These are phyloP conservation scores for Monosporascus ibericus DNA, from an alignment of 2,329 filamentous ascomycete genomes.

Conservation along the genomic window DNA sequence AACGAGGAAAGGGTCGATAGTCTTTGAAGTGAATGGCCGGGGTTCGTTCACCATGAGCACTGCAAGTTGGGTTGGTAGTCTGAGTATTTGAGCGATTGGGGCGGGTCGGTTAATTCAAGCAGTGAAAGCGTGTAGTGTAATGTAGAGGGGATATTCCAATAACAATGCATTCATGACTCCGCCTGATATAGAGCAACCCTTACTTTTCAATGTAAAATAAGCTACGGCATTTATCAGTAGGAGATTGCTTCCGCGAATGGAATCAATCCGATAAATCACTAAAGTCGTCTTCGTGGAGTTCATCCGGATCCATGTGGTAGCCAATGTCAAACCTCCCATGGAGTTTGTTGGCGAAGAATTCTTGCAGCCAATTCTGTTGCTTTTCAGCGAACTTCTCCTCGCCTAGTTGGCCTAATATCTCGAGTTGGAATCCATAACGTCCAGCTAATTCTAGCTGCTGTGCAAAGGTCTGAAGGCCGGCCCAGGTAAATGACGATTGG, in stretches of 20 bases:
- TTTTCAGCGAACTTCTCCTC: conserved; percentile 19
- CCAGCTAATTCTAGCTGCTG: conserved; percentile 23
- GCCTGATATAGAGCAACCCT: no score
- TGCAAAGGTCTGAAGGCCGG: conserved; percentile 41
- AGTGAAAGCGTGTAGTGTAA: no score
- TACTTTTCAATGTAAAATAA: no score
- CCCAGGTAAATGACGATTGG: conserved; percentile 46
- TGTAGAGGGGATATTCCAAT: no score
- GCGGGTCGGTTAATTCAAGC: no score
- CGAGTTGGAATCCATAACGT: conserved; percentile 26
- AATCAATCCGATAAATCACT: conserved; percentile 18
- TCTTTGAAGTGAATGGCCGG: no score
- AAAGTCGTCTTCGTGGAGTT: conserved; percentile 30
- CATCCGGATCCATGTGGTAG: conserved; percentile 28
- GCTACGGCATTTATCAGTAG: neutral
- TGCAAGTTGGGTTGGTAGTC: no score
- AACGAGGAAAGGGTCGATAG: neutral
- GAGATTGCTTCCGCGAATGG: conserved; percentile 3
- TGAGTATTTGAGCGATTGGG: no score
- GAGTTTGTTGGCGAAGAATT: conserved; percentile 17
- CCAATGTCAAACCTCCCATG: conserved; percentile 28
- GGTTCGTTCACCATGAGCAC: no score
- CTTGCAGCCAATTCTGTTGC: conserved; percentile 19
- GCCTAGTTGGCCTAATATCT: conserved; percentile 27
- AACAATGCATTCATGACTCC: no score